Base-by-base conservation (phyloP, 1,284 basidiomycete species). In the Ganoderma boninense region DNA sequence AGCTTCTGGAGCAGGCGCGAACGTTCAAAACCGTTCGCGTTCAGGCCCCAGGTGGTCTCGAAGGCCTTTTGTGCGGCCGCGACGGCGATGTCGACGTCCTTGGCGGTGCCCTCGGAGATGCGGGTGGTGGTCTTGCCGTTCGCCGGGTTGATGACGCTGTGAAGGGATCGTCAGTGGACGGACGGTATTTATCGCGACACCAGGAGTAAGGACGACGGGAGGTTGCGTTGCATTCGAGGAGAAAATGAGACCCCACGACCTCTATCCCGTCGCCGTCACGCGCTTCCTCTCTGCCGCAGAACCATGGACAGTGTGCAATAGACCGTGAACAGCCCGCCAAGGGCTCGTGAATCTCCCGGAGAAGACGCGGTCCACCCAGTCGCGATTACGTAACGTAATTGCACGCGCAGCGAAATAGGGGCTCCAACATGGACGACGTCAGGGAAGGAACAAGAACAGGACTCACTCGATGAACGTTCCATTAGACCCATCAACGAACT, bases 71-170 rank as follows among this genome's bases (percentile, higher is more conserved):
- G 89, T 2, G 96, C 97, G 46, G 90, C 93, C 38, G 85, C 83
- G 77, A 96, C 92, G 26, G 95, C 95, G 70, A 82, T 69, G 77
- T 97, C 92, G 77, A 97, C 88, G 77, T 97, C 95, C 73, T 87
- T 85, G 26, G 83, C 73, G 35, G 89, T 88, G 42, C 87, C 96
- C 77, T 92, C 92, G 20, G 92, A 83, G 77, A 97, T 86, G 67
- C 87, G 80, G 38, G 89, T 89, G 78, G 94, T 87, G 62, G 90
- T 77, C 80, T 94, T 90, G 71, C 94, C 96, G 44, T 84, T 95
- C 4, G 92, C 86, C 86, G 95, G 95, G 83, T 96, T 95, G 82
- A 94, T 82, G 60, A 96, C 88, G 71, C 92, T 94, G 79, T 18
- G 54, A 11, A 54, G 40, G 20, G 23, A 64, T 26, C 16, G n/a